Base-by-base conservation (phyloP, 306 rosid species). In the Fagus sylvatica region DNA sequence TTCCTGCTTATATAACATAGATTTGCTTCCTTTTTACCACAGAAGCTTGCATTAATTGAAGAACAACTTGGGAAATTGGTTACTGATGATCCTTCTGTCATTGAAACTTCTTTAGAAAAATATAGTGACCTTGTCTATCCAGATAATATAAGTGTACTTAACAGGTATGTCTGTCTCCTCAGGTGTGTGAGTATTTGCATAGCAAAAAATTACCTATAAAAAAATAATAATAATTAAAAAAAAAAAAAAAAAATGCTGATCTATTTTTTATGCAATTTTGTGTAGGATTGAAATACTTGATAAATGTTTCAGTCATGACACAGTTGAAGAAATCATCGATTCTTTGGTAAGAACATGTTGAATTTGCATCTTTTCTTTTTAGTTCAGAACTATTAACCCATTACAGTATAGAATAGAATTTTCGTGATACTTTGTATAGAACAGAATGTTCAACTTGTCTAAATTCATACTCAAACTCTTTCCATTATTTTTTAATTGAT, bases 321-420 rank as follows among this genome's bases (percentile, higher is more conserved):
- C 95, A 15, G 96, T 95, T 57, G 98, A 95, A 82, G 98, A 95
- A 86, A 95, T 95, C 70, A 88, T 92, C 60, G 86, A 89, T 75
- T 81, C 97, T 13, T 69, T 91, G 97, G 98, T 93, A 78, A 83
- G 84, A 69, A 82, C 37, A n/a, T 53, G 4, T 46, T 16, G 1
- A 34, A 4, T 75, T 75, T 77, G 13, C 67, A 69, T 66, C 5
- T 54, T 40, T 43, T 72, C 55, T 82, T 51, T 30, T 71, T 10
- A 73, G 66, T 68, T 76, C 16, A 80, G 56, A 74, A 55, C 40
- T 28, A 46, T 75, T 74, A 46, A 17, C 43, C 19, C 37, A 70
- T 53, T 13, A 54, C 60, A n/a, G 6, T 56, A 56, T 22, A 22
- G 2, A 9, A 3, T 22, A 22, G 28, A 12, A 22, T 56, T 56